Evolutionary conservation across 2,329 filamentous ascomycete species (phyloP), one percentile per base, ranked within the genome.

Genomic region (Sporothrix pseudoabietina): DNA sequence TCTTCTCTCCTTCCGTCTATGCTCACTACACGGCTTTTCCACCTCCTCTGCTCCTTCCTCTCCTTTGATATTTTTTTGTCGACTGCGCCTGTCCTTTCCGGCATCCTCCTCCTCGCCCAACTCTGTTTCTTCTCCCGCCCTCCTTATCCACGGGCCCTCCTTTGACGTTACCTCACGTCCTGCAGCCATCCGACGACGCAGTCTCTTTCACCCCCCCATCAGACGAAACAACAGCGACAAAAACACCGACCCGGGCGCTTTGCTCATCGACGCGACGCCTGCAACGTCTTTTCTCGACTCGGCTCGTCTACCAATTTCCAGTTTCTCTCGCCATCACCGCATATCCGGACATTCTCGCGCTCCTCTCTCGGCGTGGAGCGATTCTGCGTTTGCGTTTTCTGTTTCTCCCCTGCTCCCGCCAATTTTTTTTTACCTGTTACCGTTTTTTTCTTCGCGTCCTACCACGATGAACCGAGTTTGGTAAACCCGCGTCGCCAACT

Each of bases 401-500:
- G 66, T 9, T 41, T 32, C 19, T 54, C n/a, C 26, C 19, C 57
- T 69, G 26, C 63, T 61, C 35, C 54, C 66, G 66, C n/a, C 49
- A 49, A 19, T 10, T 26, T 19, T 9, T 9, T 39, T 57, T 26
- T 7, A 5, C 22, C 54, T 32, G 19, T 49, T 54, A 14, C 61
- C 32, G 10, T 41, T 32, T 35, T 63, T 14, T 14, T 69, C 10
- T 35, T 39, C 35, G 22, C 26, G 39, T 30, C 57, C 22, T 39
- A 22, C 41, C 61, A 69, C 61, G 16, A 74, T 74, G 72, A 32
- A 69, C 69, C 72, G 69, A 30, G 63, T 71, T 39, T 59, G 49
- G 66, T 66, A 68, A 55, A 26, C 52, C 39, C n/a, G 69, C 69
- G 69, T 55, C 54, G 72, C 72, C 69, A 71, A 47, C 44, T 22